Conservation (phyloP, 345 rosid genomes). For the Lenwebbia sp. region DNA sequence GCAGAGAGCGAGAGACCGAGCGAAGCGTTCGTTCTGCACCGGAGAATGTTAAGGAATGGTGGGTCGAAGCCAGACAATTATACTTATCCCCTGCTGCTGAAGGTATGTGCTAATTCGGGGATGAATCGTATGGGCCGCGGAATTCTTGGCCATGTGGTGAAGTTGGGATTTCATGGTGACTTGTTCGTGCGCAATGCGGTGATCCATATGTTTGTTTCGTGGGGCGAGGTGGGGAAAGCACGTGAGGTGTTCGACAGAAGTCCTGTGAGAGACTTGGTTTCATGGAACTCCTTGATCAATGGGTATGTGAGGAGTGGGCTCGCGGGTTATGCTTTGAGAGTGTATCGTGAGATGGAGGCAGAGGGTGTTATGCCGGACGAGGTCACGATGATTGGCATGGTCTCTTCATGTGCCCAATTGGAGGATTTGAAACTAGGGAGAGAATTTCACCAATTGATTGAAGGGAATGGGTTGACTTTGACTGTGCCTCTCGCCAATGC, state of each 20-base stretch:
- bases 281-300: slow-evolving; percentile 83
- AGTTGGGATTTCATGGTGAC: slow-evolving; percentile 50
- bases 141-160: slow-evolving; percentile 56
- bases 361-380: slow-evolving; percentile 46
- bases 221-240: slow-evolving; percentile 51
- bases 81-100: slow-evolving; percentile 62
- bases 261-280: slow-evolving; percentile 64
- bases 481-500: slow-evolving; percentile 59
- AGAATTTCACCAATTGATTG: slow-evolving; percentile 39
- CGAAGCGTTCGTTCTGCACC: slow-evolving; percentile 36
- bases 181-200: slow-evolving; percentile 55
- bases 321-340: slow-evolving; percentile 31
- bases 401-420: slow-evolving; percentile 48
- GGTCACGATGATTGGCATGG: slow-evolving; percentile 75
- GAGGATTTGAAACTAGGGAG: slow-evolving; percentile 51
- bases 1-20: slow-evolving; percentile 29
- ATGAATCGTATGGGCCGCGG: slow-evolving; percentile 29
- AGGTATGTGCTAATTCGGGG: slow-evolving; percentile 36
- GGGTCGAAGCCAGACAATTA: slow-evolving; percentile 53
- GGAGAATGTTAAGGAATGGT: slow-evolving; percentile 47
- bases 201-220: slow-evolving; percentile 44
- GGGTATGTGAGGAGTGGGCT: slow-evolving; percentile 56
- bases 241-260: slow-evolving; percentile 65
- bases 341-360: slow-evolving; percentile 39
- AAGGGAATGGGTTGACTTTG: slow-evolving; percentile 28